Base-by-base conservation (phyloP, 1,139 yeast genomes). In the Geotrichum reessii region DNA sequence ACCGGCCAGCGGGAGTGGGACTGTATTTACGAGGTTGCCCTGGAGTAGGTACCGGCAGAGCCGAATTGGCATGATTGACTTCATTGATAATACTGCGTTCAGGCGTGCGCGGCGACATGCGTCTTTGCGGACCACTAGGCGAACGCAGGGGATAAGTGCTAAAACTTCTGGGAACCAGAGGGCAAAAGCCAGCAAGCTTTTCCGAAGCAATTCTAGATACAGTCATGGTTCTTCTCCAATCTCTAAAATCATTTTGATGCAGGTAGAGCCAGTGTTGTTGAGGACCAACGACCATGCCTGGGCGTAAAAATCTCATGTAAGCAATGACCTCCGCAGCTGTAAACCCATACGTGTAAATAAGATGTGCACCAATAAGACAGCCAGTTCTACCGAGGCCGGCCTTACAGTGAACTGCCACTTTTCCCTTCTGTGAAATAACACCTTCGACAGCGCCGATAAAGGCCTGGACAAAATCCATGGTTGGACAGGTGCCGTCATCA, bases 211-310 rank as follows among this genome's bases (percentile, higher is more conserved):
- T 74, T 66, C 78, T 83, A 64, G 86, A 90, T 59, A 89, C 73
- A n/a, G 84, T 83, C 96, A 89, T 91, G 7, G 97, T 91, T 67
- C 86, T 87, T 71, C 92, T 82, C 98, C 99, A 93, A 67, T 91
- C 97, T 67, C 97, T 81, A 73, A 93, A 93, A 66, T 91, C 97
- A 71, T 91, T 87, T 73, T 93, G 99, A 71, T 93, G 97, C 65
- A 93, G 81, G 69, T 93, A 95, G 58, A 93, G 78, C 99, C 99
- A 93, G 74, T 93, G 99, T 71, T 93, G 99, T 72, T 93, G 99
- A 1, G 99, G 99, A 0, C 99, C 99, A 44, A 93, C 99, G 17
- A 93, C 98, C 99, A 93, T 93, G 37, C 99, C 99, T 0, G 99
- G 99, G 65, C 99, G 82, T 64, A 93, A 80, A 82, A 93, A 88